Conservation (phyloP, 169 alveolate species). For the Eimeria mitis region DNA sequence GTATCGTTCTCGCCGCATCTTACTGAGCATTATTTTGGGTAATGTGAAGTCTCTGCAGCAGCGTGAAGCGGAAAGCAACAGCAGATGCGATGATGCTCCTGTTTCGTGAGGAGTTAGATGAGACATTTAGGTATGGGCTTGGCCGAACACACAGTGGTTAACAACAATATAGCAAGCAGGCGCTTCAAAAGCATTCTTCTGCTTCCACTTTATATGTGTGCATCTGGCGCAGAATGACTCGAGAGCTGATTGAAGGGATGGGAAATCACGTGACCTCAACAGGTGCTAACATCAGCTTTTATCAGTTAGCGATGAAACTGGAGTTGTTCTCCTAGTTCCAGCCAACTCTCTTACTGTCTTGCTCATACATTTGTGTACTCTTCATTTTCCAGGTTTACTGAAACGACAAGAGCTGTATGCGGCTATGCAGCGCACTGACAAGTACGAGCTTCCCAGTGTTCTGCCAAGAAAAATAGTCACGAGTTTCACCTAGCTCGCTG, state of each 20-base stretch:
- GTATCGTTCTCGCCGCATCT: background rate
- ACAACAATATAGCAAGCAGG: background rate
- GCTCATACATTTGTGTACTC: background rate
- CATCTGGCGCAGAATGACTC: constrained; percentile 1
- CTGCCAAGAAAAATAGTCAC: background rate
- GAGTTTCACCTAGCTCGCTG: background rate
- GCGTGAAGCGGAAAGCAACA: constrained; percentile 29
- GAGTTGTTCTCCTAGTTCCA: too few species aligned
- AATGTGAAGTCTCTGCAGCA: constrained; percentile 15
- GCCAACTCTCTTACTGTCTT: background rate
- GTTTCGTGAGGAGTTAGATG: constrained; percentile 77
- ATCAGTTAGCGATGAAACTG: background rate
- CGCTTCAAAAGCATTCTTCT: background rate
- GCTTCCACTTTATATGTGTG: background rate
- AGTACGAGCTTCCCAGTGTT: constrained; percentile 10
- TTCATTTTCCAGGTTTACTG: background rate
- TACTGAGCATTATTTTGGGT: background rate
- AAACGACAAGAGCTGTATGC: constrained; percentile 41
- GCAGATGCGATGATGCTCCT: constrained; percentile 76
- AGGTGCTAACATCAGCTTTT: background rate
- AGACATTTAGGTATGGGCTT: constrained; percentile 50
- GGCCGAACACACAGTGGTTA: background rate
- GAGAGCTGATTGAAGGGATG: constrained; percentile 52
- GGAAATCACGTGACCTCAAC: constrained; percentile 45
- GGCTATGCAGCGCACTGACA: constrained; percentile 70